Evolutionary conservation across 495 filamentous ascomycete genomes (phyloP).

Genomic region (Neurospora sp.): DNA sequence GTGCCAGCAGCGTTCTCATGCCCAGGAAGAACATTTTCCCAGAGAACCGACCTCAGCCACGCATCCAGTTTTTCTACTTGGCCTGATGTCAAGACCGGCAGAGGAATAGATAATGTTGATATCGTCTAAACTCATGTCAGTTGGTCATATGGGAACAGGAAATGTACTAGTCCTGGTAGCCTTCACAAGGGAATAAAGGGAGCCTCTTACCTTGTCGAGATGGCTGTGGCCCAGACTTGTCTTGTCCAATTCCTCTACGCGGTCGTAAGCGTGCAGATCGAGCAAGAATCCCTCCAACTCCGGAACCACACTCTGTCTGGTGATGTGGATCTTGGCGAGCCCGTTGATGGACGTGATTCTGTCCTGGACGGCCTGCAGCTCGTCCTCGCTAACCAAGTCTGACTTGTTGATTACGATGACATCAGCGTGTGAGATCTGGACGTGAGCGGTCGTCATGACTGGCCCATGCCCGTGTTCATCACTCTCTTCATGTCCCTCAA

Average conservation of each 20-base stretch:
- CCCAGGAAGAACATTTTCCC: conserved; percentile 61
- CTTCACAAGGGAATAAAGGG: neutral
- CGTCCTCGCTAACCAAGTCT: conserved; percentile 66
- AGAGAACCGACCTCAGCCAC: conserved; percentile 78
- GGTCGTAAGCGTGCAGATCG: conserved; percentile 88
- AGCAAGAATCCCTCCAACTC: conserved; percentile 75
- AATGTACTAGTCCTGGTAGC: neutral
- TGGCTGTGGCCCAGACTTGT: conserved; percentile 61
- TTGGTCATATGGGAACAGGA: neutral
- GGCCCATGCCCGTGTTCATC: conserved; percentile 39
- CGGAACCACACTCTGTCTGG: conserved; percentile 67
- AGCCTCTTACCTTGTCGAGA: conserved; percentile 62
- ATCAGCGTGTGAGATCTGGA: conserved; percentile 97
- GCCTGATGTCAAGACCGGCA: conserved; percentile 43
- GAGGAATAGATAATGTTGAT: conserved; percentile 63
- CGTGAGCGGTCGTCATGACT: conserved; percentile 77
- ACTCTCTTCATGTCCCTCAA: conserved; percentile 44
- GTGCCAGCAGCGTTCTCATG: conserved; percentile 4
- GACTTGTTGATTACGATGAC: conserved; percentile 89
- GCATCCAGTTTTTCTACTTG: conserved; percentile 56
- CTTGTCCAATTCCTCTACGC: conserved; percentile 57
- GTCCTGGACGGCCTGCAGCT: conserved; percentile 53
- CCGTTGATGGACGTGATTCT: conserved; percentile 79
- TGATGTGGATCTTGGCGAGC: conserved; percentile 74
- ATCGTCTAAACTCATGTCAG: conserved; percentile 52